Percentiles rank a stretch among this genome's conserved stretches.
Conservation (phyloP, 805 yeast species). For the Torulaspora gathmanii region DNA sequence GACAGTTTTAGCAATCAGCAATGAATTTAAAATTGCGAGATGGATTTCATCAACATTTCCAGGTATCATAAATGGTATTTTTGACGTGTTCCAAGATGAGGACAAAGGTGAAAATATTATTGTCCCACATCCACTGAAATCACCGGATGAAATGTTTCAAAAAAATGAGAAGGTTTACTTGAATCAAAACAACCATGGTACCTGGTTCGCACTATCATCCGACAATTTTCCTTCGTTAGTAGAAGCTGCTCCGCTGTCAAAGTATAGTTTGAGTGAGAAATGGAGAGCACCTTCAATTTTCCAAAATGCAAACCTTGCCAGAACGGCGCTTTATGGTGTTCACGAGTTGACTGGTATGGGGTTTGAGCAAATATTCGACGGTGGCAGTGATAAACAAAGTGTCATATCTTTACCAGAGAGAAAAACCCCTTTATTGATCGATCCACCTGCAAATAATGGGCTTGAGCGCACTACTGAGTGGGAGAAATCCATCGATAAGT, state of each 20-base stretch:
- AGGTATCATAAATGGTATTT: conserved; percentile 66
- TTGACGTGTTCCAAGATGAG: conserved; percentile 55
- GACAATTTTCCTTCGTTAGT: conserved; percentile 74
- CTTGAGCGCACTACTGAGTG: not conserved
- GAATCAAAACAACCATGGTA: conserved; percentile 55
- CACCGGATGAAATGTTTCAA: conserved; percentile 23
- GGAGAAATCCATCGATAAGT: conserved; percentile 20
- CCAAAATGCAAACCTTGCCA: conserved; percentile 38
- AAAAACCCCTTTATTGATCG: conserved; percentile 23
- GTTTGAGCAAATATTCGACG: conserved; percentile 16
- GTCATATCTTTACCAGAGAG: conserved; percentile 16
- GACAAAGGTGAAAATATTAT: conserved; percentile 41
- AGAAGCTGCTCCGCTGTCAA: conserved; percentile 69
- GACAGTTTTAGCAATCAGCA: conserved; percentile 70
- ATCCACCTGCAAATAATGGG: conserved; percentile 15
- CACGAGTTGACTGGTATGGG: conserved; percentile 33
- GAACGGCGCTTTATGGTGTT: conserved; percentile 47
- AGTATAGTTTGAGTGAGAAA: conserved; percentile 44
- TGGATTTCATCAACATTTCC: conserved; percentile 73
- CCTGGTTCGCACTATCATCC: conserved; percentile 87
- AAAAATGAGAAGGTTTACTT: conserved; percentile 48
- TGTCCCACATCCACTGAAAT: conserved; percentile 62
- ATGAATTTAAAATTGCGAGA: conserved; percentile 60
- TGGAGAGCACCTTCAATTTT: conserved; percentile 42
- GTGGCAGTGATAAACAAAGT: conserved; percentile 1